A percentile compares a stretch with the other conserved stretches of the same genome.
Conservation (phyloP, 306 rosid genomes). For the Fragaria nilgerrensis region DNA sequence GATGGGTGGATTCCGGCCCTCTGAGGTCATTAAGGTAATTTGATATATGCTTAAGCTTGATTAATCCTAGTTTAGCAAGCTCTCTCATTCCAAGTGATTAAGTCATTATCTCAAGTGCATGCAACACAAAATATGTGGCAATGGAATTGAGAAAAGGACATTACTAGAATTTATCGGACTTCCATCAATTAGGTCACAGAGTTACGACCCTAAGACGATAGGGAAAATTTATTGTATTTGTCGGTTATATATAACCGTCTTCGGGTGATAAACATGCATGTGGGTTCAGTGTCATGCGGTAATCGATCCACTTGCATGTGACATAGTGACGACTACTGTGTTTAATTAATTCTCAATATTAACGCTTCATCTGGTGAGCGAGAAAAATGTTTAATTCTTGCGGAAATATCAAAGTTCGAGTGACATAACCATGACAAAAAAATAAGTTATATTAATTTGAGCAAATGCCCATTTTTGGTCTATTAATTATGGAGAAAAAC, state of each 20-base stretch:
- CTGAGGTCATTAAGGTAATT: slow-evolving; percentile 86
- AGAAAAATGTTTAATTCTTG: background rate
- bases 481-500: background rate
- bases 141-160: background rate
- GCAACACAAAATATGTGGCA: slow-evolving; percentile 8
- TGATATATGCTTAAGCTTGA: background rate
- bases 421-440: background rate
- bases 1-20: slow-evolving; percentile 92
- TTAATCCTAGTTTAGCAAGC: background rate
- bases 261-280: background rate
- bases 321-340: background rate
- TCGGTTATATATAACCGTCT: background rate
- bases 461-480: background rate
- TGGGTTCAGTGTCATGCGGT: background rate
- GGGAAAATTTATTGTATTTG: slow-evolving; percentile 1
- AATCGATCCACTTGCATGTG: background rate
- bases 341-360: background rate
- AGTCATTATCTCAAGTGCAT: background rate
- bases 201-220: background rate
- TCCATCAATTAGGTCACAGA: background rate
- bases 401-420: background rate
- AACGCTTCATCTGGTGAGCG: background rate
- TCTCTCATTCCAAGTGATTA: background rate
- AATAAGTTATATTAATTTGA: background rate
- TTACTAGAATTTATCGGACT: slow-evolving; percentile 6